Evolutionary conservation across 352 stramenopile genomes (phyloP).

Genomic region (Phytophthora litchii): DNA sequence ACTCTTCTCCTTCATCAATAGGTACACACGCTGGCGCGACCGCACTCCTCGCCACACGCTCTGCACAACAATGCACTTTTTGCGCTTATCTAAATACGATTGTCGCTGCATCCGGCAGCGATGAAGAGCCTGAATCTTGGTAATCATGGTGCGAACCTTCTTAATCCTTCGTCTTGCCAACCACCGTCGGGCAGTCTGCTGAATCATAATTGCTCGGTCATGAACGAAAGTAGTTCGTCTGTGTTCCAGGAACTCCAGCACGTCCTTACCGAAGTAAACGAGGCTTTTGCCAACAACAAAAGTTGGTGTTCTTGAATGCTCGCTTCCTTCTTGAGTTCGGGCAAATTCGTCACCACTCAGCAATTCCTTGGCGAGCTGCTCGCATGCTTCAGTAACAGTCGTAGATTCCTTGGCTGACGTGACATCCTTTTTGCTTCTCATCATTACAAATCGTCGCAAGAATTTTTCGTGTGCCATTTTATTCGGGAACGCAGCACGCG

Average conservation of each 20-base stretch:
- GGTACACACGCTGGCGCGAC: slow-evolving; percentile 57
- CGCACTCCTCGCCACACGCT: slow-evolving; percentile 77
- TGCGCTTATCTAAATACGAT: slow-evolving; percentile 50
- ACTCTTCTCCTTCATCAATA: slow-evolving; percentile 63
- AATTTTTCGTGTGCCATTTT: slow-evolving; percentile 94
- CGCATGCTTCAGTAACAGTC: slow-evolving; percentile 68
- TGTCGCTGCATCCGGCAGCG: slow-evolving; percentile 49
- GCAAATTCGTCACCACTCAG: slow-evolving; percentile 53
- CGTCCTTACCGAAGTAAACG: slow-evolving; percentile 94
- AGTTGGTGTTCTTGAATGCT: slow-evolving; percentile 46
- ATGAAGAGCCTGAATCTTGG: slow-evolving; percentile 63
- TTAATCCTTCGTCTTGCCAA: slow-evolving; percentile 56
- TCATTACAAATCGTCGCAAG: slow-evolving; percentile 79
- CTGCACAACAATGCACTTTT: slow-evolving; percentile 61
- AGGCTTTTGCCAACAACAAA: slow-evolving; percentile 89
- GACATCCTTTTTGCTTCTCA: slow-evolving; percentile 49
- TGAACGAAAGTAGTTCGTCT: slow-evolving; percentile 74
- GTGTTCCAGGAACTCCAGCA: slow-evolving; percentile 91
- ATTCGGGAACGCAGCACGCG: slow-evolving; percentile 89
- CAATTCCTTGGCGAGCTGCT: slow-evolving; percentile 57
- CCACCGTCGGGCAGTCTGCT: slow-evolving; percentile 60
- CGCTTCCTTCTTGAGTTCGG: slow-evolving; percentile 33
- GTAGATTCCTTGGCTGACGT: slow-evolving; percentile 34
- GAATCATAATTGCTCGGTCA: slow-evolving; percentile 67
- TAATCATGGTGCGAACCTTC: slow-evolving; percentile 57